These are phyloP conservation scores for Trichopus zeylanicus DNA, from an alignment of 116 monocot species.

Conservation along the genomic window DNA sequence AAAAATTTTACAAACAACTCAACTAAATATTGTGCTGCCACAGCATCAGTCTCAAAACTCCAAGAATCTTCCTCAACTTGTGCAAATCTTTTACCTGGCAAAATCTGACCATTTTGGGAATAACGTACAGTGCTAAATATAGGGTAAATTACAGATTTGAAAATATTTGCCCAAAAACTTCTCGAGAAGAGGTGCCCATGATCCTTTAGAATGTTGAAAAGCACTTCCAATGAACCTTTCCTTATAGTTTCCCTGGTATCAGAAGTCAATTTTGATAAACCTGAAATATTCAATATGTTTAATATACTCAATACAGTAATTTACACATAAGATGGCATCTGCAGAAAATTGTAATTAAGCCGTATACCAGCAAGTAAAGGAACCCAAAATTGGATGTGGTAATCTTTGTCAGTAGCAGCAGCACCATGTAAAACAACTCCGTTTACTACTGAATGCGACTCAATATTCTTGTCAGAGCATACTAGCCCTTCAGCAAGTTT, in stretches of 20 bases:
- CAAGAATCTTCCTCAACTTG: slow-evolving; percentile 40
- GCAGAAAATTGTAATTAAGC: not conserved
- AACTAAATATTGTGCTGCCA: slow-evolving; percentile 61
- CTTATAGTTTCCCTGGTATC: slow-evolving; percentile 76
- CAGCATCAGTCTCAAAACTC: slow-evolving; percentile 39
- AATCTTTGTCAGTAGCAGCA: slow-evolving; percentile 47
- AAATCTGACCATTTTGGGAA: slow-evolving; percentile 13
- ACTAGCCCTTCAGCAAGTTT: slow-evolving; percentile 96
- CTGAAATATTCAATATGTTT: slow-evolving; percentile 32
- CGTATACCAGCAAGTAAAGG: slow-evolving; percentile 79
- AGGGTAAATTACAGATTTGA: slow-evolving; percentile 79
- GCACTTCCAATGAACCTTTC: slow-evolving; percentile 84
- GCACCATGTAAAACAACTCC: slow-evolving; percentile 36
- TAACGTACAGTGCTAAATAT: slow-evolving; percentile 39
- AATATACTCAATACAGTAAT: not conserved
- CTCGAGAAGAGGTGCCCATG: slow-evolving; percentile 87
- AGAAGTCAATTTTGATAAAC: slow-evolving; percentile 85
- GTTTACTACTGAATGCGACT: slow-evolving; percentile 28
- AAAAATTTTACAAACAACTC: slow-evolving; percentile 67
- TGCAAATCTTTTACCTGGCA: slow-evolving; percentile 14
- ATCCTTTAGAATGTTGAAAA: slow-evolving; percentile 91
- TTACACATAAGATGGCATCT: not conserved
- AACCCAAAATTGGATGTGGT: slow-evolving; percentile 80
- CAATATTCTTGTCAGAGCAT: slow-evolving; percentile 43
- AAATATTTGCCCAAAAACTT: slow-evolving; percentile 63